Conservation (phyloP, 257 asterid species). For the Solanum commersonii region DNA sequence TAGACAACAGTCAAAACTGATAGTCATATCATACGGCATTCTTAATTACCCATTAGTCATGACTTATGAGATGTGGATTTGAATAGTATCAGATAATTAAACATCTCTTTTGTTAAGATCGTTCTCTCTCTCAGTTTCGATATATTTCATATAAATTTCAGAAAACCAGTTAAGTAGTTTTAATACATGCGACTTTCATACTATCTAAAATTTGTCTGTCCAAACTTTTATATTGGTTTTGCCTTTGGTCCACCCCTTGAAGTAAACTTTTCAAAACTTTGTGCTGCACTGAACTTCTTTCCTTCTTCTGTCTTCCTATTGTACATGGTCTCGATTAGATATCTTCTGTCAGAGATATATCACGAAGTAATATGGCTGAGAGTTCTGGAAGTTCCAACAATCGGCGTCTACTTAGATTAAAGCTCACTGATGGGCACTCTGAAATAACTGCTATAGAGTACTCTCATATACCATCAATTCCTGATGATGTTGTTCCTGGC, state of each 20-base stretch:
- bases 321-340: conserved; percentile 19
- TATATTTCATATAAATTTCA: not conserved
- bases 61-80: not conserved
- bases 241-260: not conserved
- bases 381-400: conserved; percentile 41
- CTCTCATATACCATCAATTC: conserved; percentile 52
- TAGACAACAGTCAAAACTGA: not conserved
- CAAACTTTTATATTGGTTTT: not conserved
- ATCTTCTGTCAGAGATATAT: conserved; percentile 55
- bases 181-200: not conserved
- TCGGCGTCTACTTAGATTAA: conserved; percentile 49
- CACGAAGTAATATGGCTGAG: conserved; percentile 42
- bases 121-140: not conserved
- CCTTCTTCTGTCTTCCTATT: not conserved
- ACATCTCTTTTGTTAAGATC: not conserved
- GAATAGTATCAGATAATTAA: not conserved
- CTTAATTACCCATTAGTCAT: not conserved
- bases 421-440: conserved; percentile 77
- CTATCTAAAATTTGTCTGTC: not conserved
- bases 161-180: not conserved
- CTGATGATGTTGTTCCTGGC: conserved; percentile 70
- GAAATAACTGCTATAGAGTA: conserved; percentile 66
- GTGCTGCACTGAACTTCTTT: not conserved
- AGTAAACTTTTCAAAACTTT: not conserved
- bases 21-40: not conserved